Evolutionary conservation across 208 protist genomes (phyloP).

Genomic region (Leptomonas seymouri): DNA sequence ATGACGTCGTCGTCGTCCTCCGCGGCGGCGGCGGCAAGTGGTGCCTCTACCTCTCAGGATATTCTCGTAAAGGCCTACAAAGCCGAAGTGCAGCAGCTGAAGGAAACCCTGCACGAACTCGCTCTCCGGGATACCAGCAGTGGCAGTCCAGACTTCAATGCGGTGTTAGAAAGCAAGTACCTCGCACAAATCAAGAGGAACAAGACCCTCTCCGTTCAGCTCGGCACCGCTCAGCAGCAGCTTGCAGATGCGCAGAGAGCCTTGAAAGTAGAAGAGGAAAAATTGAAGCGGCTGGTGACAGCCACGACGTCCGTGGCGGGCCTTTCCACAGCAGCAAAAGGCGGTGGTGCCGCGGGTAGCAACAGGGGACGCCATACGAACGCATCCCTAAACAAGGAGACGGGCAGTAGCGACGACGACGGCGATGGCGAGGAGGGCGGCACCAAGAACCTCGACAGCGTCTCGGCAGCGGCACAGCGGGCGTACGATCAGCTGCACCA

Average conservation of each 20-base stretch:
- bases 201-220: slow-evolving; percentile 53
- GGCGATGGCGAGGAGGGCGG: background rate
- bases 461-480: slow-evolving; percentile 33
- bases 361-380: background rate
- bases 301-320: slow-evolving; percentile 14
- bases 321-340: too few relatives aligned
- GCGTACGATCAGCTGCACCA: slow-evolving; percentile 63
- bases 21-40: slow-evolving; percentile 2
- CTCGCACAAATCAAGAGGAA: slow-evolving; percentile 53
- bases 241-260: slow-evolving; percentile 41
- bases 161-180: slow-evolving; percentile 67
- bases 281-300: slow-evolving; percentile 26
- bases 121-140: slow-evolving; percentile 19
- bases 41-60: background rate
- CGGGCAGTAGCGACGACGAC: background rate
- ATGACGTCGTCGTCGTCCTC: slow-evolving; percentile 2
- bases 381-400: too few relatives aligned
- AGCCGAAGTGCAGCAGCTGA: slow-evolving; percentile 44
- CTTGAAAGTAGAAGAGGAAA: slow-evolving; percentile 36
- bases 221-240: slow-evolving; percentile 31
- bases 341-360: background rate
- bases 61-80: slow-evolving; percentile 22
- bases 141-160: slow-evolving; percentile 23
- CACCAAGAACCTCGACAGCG: slow-evolving; percentile 12
- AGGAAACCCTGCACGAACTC: slow-evolving; percentile 31